Base-by-base conservation (phyloP, 352 stramenopile species). In the Aphanomyces euteiches region DNA sequence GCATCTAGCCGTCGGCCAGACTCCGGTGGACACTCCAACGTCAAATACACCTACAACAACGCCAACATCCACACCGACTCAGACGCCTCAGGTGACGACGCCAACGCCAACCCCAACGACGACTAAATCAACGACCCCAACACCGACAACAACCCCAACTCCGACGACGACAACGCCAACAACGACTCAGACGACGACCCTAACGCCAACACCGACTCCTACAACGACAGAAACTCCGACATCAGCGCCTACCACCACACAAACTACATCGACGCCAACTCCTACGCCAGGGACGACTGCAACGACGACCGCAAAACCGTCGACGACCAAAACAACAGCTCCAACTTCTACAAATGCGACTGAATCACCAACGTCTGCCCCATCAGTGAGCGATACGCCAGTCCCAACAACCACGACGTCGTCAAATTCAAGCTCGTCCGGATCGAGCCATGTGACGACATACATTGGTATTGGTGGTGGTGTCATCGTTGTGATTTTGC, bases 391-490 rank as follows among this genome's bases (percentile, higher is more conserved):
- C 19, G 48, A 47, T 13, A 66, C 19, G 12, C 58, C 38, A 59
- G 58, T 45, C 38, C n/a, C 19, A 28, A 53, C 58, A 38, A 45
- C 58, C 37, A 60, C 43, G 43, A 50, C 1, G 17, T 60, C 43
- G 37, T 67, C 60, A n/a, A 1, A 50, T n/a, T n/a, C 10, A 50
- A 12, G 10, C 43, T n/a, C 43, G 43, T 50, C 43, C 10, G 10
- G 17, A 50, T n/a, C 10, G 17, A 2, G 43, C 10, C 43, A 50
- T n/a, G 0, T 28, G 28, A 28, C 28, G 0, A 70, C 64, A 37
- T 70, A 70, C 54, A 19, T 39, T 3, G 64, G 47, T 13, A 47
- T 70, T 19, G 64, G 43, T 7, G 64, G 54, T 13, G 54, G 43
- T 10, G 40, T 28, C 15, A 45, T 63, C 13, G 45, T 70, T 61